Evolutionary conservation across 2,329 filamentous ascomycete species (phyloP).

Genomic region (Colletotrichum gloeosporioides): DNA sequence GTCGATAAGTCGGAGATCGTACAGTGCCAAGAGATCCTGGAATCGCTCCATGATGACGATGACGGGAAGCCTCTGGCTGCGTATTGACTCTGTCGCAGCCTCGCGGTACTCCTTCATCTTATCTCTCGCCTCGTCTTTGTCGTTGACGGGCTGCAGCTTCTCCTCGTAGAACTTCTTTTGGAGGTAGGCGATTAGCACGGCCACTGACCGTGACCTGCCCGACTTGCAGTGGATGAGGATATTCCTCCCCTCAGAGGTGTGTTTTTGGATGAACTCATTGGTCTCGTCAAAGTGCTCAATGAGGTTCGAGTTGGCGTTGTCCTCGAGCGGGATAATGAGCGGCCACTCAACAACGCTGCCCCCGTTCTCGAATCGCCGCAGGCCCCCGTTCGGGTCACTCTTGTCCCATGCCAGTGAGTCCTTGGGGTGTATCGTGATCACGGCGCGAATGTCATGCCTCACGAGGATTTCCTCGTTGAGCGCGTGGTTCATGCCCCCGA

Average conservation of each 20-base stretch:
- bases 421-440: constrained; percentile 1
- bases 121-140: background rate
- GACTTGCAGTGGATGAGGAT: constrained; percentile 5
- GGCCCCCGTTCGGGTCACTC: background rate
- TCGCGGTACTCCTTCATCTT: background rate
- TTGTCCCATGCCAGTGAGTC: constrained; percentile 1
- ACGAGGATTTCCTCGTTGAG: background rate
- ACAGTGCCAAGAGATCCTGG: background rate
- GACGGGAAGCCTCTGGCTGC: background rate
- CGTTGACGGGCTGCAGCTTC: background rate
- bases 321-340: constrained; percentile 5
- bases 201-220: background rate
- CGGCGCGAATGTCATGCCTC: background rate
- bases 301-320: constrained; percentile 7
- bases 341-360: background rate
- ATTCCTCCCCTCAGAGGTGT: background rate
- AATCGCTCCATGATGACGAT: constrained; percentile 7
- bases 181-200: constrained; percentile 2
- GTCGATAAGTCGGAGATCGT: background rate
- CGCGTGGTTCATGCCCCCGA: constrained; percentile 7
- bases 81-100: background rate
- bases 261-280: background rate
- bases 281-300: background rate
- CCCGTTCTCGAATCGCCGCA: background rate
- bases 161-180: background rate